Evolutionary conservation across 257 asterid genomes (phyloP), one percentile per base, ranked within the genome.

Genomic region (Penstemon eatonii): DNA sequence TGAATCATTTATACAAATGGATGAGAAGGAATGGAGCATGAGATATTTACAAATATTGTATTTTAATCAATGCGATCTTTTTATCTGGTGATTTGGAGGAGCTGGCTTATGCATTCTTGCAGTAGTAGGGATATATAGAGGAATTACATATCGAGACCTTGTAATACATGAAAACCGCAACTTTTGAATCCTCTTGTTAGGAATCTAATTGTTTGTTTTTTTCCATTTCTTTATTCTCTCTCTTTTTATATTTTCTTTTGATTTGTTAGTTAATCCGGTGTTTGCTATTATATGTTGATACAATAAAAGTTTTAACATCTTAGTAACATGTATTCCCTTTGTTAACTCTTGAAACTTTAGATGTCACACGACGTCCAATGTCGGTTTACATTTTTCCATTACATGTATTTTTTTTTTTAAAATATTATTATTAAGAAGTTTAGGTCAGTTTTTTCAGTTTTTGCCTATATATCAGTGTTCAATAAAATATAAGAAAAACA

Each of bases 1-100:
- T 93, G 85, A 89, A 50, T 50, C 67, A 46, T 54, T 69, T 57
- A 15, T 53, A 44, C 74, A 44, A 50, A 40, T 55, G 61, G 52
- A 42, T 2, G 39, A 51, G 47, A 51, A 46, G 11, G 56, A 55
- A 72, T 5, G 71, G 56, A 42, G 25, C 15, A 19, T 6, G 46
- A 38, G 39, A 25, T 4, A 37, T 50, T 42, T 47, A 56, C 68
- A 55, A 63, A 9, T 25, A 25, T 25, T 25, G 33, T 49, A 0
- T 49, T 12, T 3, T 49, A 41, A 37, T 11, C 36, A 7, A 3
- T 59, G 8, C 12, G 47, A 59, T 39, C 64, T 2, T 42, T 36
- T 43, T 40, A 25, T 25, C 33, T 25, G 33, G 33, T 25, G 33
- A 25, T 25, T 63, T 69, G n/a, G 54, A 8, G 4, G 54, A 49